Conservation (phyloP, 2,329 filamentous ascomycete species). For the Talaromyces piceae region DNA sequence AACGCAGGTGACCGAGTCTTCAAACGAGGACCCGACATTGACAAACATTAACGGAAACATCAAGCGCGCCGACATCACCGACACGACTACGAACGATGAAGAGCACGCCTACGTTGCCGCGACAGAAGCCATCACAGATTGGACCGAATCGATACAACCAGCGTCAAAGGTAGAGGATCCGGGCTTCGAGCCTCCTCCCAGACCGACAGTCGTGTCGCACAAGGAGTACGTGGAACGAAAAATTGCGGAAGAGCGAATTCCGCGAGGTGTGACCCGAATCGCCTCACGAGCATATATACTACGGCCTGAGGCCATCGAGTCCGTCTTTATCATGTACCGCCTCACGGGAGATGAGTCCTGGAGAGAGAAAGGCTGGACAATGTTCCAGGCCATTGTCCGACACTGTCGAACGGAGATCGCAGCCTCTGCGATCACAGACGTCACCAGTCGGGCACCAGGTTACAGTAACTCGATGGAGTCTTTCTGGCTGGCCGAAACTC, state of each 20-base stretch:
- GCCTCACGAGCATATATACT: conserved; percentile 33
- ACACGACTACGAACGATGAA: conserved; percentile 4
- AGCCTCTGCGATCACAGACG: conserved; percentile 59
- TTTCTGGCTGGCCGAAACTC: conserved; percentile 57
- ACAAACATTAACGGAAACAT: not conserved
- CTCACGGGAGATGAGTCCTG: conserved; percentile 60
- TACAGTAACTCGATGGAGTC: conserved; percentile 62
- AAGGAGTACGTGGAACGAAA: conserved; percentile 31
- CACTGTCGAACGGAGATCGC: conserved; percentile 56
- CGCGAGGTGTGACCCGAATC: conserved; percentile 36
- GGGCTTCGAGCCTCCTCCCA: conserved; percentile 10
- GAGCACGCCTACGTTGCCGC: conserved; percentile 9
- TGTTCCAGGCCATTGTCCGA: conserved; percentile 60
- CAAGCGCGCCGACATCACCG: not conserved
- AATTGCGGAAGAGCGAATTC: conserved; percentile 38
- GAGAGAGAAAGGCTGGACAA: conserved; percentile 64
- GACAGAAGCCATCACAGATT: conserved; percentile 2
- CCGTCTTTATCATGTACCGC: conserved; percentile 69
- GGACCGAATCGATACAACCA: conserved; percentile 1
- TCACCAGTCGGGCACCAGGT: conserved; percentile 44
- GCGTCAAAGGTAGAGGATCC: conserved; percentile 8
- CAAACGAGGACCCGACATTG: not conserved
- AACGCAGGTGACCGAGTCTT: not conserved
- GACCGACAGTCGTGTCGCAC: conserved; percentile 26
- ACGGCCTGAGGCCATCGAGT: conserved; percentile 70